phyloP scores from a whole-genome alignment of 345 rosid species.

The Rhodamnia rubescens region DNA sequence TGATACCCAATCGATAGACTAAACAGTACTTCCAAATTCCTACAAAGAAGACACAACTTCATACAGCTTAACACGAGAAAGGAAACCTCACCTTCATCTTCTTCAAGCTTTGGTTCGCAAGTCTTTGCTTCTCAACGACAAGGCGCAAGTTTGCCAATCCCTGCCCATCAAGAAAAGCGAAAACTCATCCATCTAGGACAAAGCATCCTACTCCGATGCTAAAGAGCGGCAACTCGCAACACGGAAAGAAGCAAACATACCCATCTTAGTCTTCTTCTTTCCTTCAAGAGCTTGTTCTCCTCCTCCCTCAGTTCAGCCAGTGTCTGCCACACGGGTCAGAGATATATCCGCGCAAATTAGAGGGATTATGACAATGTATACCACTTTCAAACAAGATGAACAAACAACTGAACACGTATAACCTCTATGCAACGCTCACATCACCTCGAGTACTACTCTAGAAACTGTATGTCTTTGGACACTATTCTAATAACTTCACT shows the following conservation, averaged over 20 bases:
- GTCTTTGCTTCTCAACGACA: slow-evolving; percentile 38
- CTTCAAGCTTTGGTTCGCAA: slow-evolving; percentile 39
- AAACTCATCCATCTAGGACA: not conserved
- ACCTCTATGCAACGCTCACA: not conserved
- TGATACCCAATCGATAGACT: not conserved
- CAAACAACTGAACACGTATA: not conserved
- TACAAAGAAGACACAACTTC: not conserved
- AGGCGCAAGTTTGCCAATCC: slow-evolving; percentile 30
- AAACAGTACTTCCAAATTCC: not conserved
- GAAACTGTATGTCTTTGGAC: not conserved
- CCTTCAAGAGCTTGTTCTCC: slow-evolving; percentile 4
- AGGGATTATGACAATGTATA: not conserved
- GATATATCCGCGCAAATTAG: not conserved
- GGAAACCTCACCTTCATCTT: slow-evolving; percentile 37
- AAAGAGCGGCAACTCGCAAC: not conserved
- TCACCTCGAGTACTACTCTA: not conserved
- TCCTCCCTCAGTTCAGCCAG: slow-evolving; percentile 5
- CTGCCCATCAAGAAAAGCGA: slow-evolving; percentile 9
- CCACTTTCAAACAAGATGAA: not conserved
- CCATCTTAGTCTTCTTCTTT: not conserved
- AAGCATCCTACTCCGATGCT: not conserved
- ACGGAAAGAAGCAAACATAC: not conserved
- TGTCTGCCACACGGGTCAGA: not conserved
- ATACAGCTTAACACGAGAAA: not conserved
- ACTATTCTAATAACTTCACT: not conserved